Evolutionary conservation across 352 stramenopile genomes (phyloP).

Genomic region (Phytopythium sindhum): DNA sequence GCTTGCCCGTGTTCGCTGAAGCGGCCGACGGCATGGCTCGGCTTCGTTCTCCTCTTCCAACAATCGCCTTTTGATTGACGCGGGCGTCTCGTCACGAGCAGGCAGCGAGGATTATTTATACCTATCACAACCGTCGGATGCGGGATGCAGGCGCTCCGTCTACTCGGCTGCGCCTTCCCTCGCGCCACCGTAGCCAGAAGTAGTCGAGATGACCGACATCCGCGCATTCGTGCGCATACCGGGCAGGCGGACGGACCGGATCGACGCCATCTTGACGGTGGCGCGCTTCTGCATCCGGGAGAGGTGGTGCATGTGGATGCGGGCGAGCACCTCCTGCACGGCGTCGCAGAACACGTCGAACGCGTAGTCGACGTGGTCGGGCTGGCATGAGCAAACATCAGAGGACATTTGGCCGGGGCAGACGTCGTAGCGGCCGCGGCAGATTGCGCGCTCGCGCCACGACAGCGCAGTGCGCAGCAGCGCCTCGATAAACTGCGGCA

Average conservation of each 20-base stretch:
- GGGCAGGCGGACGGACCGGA: constrained; percentile 6
- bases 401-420: constrained; percentile 49
- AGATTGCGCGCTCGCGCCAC: constrained; percentile 47
- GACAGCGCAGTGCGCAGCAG: constrained; percentile 43
- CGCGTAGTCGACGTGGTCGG: constrained; percentile 23
- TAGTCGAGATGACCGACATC: background rate
- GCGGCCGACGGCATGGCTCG: constrained; percentile 18
- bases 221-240: background rate
- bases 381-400: constrained; percentile 35
- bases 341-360: constrained; percentile 43
- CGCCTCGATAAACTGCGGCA: constrained; percentile 52
- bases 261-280: constrained; percentile 28
- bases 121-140: background rate
- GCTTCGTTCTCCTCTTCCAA: background rate
- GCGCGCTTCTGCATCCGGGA: constrained; percentile 23
- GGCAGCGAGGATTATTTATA: background rate
- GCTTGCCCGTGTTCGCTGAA: constrained; percentile 29
- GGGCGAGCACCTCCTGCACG: constrained; percentile 38
- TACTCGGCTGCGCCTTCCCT: background rate
- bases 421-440: constrained; percentile 45
- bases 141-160: too few species aligned
- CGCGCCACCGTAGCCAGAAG: background rate
- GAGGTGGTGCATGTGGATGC: constrained; percentile 28
- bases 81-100: background rate
- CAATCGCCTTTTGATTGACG: background rate